These are phyloP conservation scores for Tulasnella sp. DNA, from an alignment of 768 basidiomycete species.

Conservation along the genomic window DNA sequence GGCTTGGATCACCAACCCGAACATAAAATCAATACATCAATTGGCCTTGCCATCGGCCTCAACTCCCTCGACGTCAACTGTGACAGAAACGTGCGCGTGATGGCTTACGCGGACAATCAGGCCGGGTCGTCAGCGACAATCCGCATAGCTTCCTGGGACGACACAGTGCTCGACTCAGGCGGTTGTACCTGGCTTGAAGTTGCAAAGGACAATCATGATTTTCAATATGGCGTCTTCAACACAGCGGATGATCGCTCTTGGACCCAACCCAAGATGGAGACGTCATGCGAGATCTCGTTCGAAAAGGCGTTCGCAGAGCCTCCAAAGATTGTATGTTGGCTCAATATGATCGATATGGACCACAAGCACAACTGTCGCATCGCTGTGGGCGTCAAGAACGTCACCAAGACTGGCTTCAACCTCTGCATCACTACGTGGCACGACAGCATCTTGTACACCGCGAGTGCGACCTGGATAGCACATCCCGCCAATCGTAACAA, in stretches of 20 bases:
- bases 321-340: conserved; percentile 11
- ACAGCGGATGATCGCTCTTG: conserved; percentile 14
- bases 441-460: neutral
- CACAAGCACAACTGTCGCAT: conserved; percentile 1
- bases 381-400: neutral
- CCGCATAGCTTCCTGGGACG: conserved; percentile 1
- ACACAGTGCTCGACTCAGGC: neutral
- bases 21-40: too few species aligned
- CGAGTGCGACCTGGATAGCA: conserved; percentile 12
- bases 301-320: conserved; percentile 3
- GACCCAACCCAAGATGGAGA: conserved; percentile 9
- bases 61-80: neutral
- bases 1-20: too few species aligned
- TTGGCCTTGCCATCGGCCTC: conserved; percentile 5
- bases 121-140: neutral
- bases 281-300: conserved; percentile 12
- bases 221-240: conserved; percentile 8
- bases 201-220: neutral
- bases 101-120: neutral
- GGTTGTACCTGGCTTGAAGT: neutral
- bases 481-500: conserved; percentile 5
- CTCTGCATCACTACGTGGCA: conserved; percentile 14
- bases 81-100: neutral
- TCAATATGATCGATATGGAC: conserved; percentile 1
- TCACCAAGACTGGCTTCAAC: conserved; percentile 10